Evolutionary conservation across 352 stramenopile species (phyloP), one percentile per base, ranked within the genome.

Genomic region (Phytopythium helicoides): DNA sequence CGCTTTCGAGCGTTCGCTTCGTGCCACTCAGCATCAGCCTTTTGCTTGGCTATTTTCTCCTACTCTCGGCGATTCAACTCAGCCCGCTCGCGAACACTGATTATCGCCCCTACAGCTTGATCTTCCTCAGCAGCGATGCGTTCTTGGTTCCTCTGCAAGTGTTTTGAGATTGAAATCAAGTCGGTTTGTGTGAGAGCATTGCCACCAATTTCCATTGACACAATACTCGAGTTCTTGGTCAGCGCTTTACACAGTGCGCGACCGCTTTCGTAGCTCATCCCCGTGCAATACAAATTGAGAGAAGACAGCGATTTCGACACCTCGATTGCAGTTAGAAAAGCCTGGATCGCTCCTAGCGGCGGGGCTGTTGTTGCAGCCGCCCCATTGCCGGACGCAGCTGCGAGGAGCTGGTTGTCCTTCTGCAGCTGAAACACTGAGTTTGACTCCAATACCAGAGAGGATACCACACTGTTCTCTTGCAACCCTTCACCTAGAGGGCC

Each of bases 241-340:
- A 90, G 47, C 15, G 75, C 60, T 18, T 82, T 66, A 2, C 62
- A 52, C 1, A 88, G 54, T 6, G 65, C 66, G 10, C 62, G 72
- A 0, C 75, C 76, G 2, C 71, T 62, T 28, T 90, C 80, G 39
- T 70, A 54, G 16, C 57, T 66, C 42, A 88, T 83, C 2, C 78
- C 66, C 9, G 72, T 88, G 46, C 66, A 76, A 58, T 85, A 90
- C 22, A 90, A 40, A 14, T 81, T 86, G 18, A 90, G 52, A 0
- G 66, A 58, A 6, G 67, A 75, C 26, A 90, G 63, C n/a, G 73
- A 68, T 18, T 23, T 63, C 25, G 68, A 85, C 11, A 42, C 15
- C 2, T 62, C 62, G 22, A 88, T 38, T 8, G 73, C 64, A 1
- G 60, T 36, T 9, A 66, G 68, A 35, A 86, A 88, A 12, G 65